Conservation (phyloP, 2,329 filamentous ascomycete species). For the Phyllosticta citribraziliensis region DNA sequence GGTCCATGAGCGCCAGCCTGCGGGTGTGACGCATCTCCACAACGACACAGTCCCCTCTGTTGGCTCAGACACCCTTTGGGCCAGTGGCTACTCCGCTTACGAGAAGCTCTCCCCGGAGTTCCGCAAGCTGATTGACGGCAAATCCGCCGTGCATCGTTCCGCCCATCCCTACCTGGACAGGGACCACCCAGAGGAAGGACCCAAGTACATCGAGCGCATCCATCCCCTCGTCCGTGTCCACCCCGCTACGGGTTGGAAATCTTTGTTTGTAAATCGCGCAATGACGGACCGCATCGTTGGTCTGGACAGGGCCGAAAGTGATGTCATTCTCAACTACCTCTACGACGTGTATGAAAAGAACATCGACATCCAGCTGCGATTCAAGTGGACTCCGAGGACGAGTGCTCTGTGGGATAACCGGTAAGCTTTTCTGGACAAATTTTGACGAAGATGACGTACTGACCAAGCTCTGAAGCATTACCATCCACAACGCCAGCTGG, state of each 20-base stretch:
- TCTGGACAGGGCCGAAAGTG: constrained; percentile 58
- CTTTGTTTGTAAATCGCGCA: constrained; percentile 60
- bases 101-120: constrained; percentile 63
- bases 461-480: constrained; percentile 40
- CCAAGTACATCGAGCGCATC: constrained; percentile 55
- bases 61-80: constrained; percentile 66
- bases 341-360: constrained; percentile 61
- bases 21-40: constrained; percentile 58
- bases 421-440: constrained; percentile 22
- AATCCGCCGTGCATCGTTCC: constrained; percentile 53
- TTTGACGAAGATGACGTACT: not conserved
- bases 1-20: constrained; percentile 61
- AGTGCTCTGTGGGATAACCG: constrained; percentile 64
- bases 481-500: constrained; percentile 66
- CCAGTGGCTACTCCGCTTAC: constrained; percentile 60
- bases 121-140: constrained; percentile 60
- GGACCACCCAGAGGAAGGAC: constrained; percentile 49
- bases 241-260: constrained; percentile 65
- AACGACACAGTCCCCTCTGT: constrained; percentile 56
- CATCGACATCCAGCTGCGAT: constrained; percentile 62
- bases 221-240: constrained; percentile 63
- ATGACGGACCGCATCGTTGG: constrained; percentile 62
- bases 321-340: constrained; percentile 56
- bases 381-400: constrained; percentile 58
- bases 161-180: constrained; percentile 60